Base-by-base conservation (phyloP, 352 stramenopile genomes). In the Thraustochytrium sp. region DNA sequence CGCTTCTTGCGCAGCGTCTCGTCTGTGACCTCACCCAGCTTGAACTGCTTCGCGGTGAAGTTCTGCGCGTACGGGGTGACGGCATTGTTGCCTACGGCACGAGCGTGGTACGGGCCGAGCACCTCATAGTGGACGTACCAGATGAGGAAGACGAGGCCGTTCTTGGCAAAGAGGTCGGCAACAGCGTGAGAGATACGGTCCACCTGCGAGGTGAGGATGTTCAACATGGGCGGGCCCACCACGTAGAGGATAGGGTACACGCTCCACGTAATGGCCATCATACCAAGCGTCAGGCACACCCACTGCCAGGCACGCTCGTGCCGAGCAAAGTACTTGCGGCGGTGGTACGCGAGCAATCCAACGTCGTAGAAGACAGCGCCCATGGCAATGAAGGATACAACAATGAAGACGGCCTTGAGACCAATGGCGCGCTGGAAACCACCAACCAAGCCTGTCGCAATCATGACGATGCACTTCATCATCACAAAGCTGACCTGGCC, bases 241-340 rank as follows among this genome's bases (percentile, higher is more conserved):
- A 84, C 11, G 42, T 62, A 84, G 16, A 83, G 37, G 0, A 84
- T 34, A 18, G 75, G 75, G 29, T 84, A 84, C 2, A 84, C n/a
- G n/a, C n/a, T 78, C 75, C 75, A 84, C 18, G 75, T 84, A 31
- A 44, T 26, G 26, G 84, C 68, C 0, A 84, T 84, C 37, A 83
- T 11, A 8, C 9, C 0, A 3, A 51, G 23, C 0, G 23, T 23
- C 11, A 80, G 26, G 0, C 76, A 2, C 3, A 80, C 13, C 68
- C 68, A 80, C 8, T 80, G 76, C 68, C 68, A 80, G 38, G 16
- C 21, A 5, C n/a, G 26, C 36, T 16, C 18, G 44, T 75, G 59
- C 0, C 26, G 26, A 1, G 46, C 40, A 72, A 72, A 72, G 59
- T 72, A 26, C 59, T 72, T 72, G 11, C 36, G 29, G 59, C 59